Evolutionary conservation across 495 filamentous ascomycete species (phyloP), one percentile per base, ranked within the genome.

Genomic region (Neurospora sp.): DNA sequence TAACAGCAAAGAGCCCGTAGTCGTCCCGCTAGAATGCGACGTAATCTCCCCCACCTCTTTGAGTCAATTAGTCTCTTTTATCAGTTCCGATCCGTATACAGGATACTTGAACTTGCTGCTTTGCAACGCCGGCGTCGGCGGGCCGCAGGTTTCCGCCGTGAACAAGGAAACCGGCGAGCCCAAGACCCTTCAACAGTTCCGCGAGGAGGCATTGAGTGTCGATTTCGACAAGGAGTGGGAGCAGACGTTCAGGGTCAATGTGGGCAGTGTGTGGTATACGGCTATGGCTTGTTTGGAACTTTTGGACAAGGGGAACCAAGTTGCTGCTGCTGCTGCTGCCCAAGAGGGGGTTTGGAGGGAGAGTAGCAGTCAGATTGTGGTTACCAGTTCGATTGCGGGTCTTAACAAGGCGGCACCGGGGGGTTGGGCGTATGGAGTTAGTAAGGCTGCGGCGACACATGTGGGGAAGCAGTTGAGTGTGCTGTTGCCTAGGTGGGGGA

Each of bases 111-210:
- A 93, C 76, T 78, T 93, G 44, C 79, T 93, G 0, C 84, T 92
- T 40, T 89, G 89, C 73, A 93, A 93, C 80, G 87, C 89, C 8
- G 91, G 91, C 17, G 84, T 88, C 35, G 78, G 85, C 27, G 91
- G 90, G 10, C 88, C 90, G 2, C 76, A 79, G 22, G 82, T 83
- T 4, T 76, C 17, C 9, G 53, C 74, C 1, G 53, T 65, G 3
- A 8, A 35, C 53, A 65, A 35, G 4, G 77, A 79, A 1, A 75
- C 73, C 31, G 45, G 45, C 2, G 75, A 79, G 1, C 78, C 79
- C 38, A 80, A 79, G 1, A 80, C 83, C 0, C 81, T 91, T 20
- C 80, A 85, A 8, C 85, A 89, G 53, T 83, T 88, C 70, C 80
- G 86, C 31, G 85, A 87, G 0, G 76, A 82, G 31, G 84, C 88